Evolutionary conservation across 2,329 filamentous ascomycete species (phyloP).

Genomic region (Tolypocladium cylindrosporum): DNA sequence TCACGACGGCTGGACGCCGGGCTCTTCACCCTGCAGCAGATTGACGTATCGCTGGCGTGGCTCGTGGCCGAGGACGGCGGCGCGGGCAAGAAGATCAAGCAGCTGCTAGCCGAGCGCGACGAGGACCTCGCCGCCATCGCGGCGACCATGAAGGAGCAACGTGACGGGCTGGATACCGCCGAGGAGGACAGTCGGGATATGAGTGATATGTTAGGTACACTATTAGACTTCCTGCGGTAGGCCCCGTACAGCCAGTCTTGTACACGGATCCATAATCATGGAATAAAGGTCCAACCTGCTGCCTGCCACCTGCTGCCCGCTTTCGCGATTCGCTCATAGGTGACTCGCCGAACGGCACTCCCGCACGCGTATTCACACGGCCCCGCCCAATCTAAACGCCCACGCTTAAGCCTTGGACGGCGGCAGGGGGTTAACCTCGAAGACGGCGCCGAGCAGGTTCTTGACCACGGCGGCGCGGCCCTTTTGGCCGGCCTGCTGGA

Average conservation of each 20-base stretch:
- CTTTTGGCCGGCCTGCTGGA: slow-evolving; percentile 70
- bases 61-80: slow-evolving; percentile 80
- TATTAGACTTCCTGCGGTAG: slow-evolving; percentile 38
- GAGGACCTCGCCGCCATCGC: slow-evolving; percentile 55
- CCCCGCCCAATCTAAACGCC: background rate
- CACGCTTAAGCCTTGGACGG: slow-evolving; percentile 20
- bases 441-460: slow-evolving; percentile 75
- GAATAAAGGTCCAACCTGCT: background rate
- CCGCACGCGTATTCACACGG: background rate
- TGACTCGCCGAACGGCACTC: background rate
- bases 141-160: slow-evolving; percentile 54
- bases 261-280: background rate
- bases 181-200: slow-evolving; percentile 50
- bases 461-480: slow-evolving; percentile 70
- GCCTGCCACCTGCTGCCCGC: background rate
- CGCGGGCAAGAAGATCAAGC: slow-evolving; percentile 53
- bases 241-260: slow-evolving; percentile 1
- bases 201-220: slow-evolving; percentile 43
- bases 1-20: slow-evolving; percentile 72
- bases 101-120: slow-evolving; percentile 56
- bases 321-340: background rate
- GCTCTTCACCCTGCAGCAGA: slow-evolving; percentile 69
- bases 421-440: slow-evolving; percentile 65
- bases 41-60: slow-evolving; percentile 85
- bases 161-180: slow-evolving; percentile 41